Base-by-base conservation (phyloP, 768 basidiomycete species). In the Leucosporidium creatinivorum region DNA sequence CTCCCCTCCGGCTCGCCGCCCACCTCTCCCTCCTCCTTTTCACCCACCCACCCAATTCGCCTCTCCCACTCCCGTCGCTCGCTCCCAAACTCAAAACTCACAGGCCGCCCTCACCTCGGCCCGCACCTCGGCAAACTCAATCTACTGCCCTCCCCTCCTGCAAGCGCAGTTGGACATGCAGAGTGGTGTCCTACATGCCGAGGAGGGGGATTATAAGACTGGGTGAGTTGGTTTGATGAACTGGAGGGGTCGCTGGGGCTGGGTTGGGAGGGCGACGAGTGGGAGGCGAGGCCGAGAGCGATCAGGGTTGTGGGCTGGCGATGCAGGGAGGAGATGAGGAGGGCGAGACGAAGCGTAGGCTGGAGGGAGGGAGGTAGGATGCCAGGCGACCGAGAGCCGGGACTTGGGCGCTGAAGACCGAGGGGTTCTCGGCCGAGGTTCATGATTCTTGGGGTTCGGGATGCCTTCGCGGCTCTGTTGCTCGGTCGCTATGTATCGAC, bases 171-270 rank as follows among this genome's bases (percentile, higher is more conserved):
- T 85, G 36, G 87, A 89, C 74, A 81, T 87, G 31, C 87, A 88
- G 75, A 83, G 83, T 52, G 88, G 94, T 6, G 82, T 94, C 52
- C 83, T 97, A 15, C 91, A 96, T 74, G 93, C 94, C 0, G 93
- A 99, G 73, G 94, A 99, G 75, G 94, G 93, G 76, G 94, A 98
- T 79, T 98, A 96, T 78, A 93, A 85, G 66, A 99, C 94, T 0
- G 94, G 87, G 26, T 79, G 28, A 44, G 76, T 70, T 0, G 17
- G 18, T 49, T 19, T 30, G 28, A 39, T 21, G n/a, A 17, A 9
- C 12, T 36, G 33, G 33, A 12, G 12, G 33, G 33, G 6, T 12
- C 12, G 5, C 12, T 12, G 33, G 33, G 39, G 33, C 33, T 50
- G 30, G 48, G 23, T 25, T 61, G 65, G n/a, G n/a, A 31, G 23